phyloP scores from a whole-genome alignment of 768 basidiomycete species.

The Tricholoma hemisulphureum region DNA sequence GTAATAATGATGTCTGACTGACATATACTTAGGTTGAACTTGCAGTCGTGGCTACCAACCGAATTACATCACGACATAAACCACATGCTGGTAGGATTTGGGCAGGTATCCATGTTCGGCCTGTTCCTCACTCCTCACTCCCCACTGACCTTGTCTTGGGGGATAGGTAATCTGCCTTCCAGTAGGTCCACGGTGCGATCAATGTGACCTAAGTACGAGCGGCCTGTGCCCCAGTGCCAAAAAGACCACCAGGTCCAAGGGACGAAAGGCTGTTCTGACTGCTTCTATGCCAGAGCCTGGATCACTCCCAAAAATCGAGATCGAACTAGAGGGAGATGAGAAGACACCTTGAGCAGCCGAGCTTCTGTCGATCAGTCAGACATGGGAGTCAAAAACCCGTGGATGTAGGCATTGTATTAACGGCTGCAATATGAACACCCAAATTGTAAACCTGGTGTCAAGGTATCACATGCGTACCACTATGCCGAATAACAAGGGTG shows the following conservation, averaged over 20 bases:
- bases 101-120: conserved; percentile 61
- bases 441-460: too few species aligned
- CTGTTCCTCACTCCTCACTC: not conserved
- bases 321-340: conserved; percentile 31
- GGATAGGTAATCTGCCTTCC: conserved; percentile 65
- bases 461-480: too few species aligned
- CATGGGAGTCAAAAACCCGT: too few species aligned
- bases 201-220: conserved; percentile 54
- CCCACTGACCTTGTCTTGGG: not conserved
- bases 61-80: conserved; percentile 76
- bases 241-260: conserved; percentile 17
- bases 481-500: too few species aligned
- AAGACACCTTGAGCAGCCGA: not conserved
- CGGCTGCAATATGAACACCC: too few species aligned
- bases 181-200: conserved; percentile 60
- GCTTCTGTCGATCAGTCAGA: not conserved
- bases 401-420: too few species aligned
- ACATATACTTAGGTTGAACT: conserved; percentile 52
- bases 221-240: conserved; percentile 68
- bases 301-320: conserved; percentile 32
- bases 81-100: conserved; percentile 79
- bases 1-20: not conserved
- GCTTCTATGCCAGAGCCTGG: conserved; percentile 7
- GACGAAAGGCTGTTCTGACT: conserved; percentile 24
- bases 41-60: conserved; percentile 81